A percentile compares a stretch with the other conserved stretches of the same genome.
Evolutionary conservation across 2,329 filamentous ascomycete genomes (phyloP).

Genomic region (Calonectria pseudoturangicola): DNA sequence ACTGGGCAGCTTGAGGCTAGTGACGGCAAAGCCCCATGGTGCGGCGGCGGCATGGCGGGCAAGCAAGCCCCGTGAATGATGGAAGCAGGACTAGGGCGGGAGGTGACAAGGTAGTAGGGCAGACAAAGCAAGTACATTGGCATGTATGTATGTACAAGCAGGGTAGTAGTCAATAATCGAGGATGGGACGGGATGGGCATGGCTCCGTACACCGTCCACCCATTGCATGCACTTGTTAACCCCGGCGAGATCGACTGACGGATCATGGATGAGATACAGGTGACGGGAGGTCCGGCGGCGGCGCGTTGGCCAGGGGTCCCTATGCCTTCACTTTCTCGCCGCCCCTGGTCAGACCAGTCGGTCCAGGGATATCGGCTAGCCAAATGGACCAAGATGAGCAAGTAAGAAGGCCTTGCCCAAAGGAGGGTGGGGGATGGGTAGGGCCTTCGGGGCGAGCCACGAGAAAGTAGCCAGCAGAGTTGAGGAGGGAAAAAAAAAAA

Average conservation of each 20-base stretch:
- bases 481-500: not conserved
- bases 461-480: conserved; percentile 4
- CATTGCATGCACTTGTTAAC: conserved; percentile 13
- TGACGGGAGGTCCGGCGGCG: conserved; percentile 51
- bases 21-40: conserved; percentile 44
- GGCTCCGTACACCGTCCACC: conserved; percentile 27
- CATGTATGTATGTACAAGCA: conserved; percentile 10
- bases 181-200: conserved; percentile 36
- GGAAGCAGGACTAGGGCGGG: conserved; percentile 28
- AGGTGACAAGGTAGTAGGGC: conserved; percentile 20
- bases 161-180: conserved; percentile 12
- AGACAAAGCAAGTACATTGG: conserved; percentile 23
- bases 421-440: conserved; percentile 43
- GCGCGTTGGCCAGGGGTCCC: conserved; percentile 47
- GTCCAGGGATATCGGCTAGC: conserved; percentile 42
- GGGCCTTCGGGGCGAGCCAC: conserved; percentile 38
- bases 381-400: conserved; percentile 41
- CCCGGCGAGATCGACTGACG: conserved; percentile 54
- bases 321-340: conserved; percentile 35
- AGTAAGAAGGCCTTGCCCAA: conserved; percentile 41
- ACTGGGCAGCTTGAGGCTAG: conserved; percentile 38
- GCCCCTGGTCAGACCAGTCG: conserved; percentile 43
- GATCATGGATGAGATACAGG: conserved; percentile 52
- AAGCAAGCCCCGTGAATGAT: conserved; percentile 35
- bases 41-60: conserved; percentile 37